Conservation (phyloP, 768 basidiomycete species). For the Ramaria rubella region DNA sequence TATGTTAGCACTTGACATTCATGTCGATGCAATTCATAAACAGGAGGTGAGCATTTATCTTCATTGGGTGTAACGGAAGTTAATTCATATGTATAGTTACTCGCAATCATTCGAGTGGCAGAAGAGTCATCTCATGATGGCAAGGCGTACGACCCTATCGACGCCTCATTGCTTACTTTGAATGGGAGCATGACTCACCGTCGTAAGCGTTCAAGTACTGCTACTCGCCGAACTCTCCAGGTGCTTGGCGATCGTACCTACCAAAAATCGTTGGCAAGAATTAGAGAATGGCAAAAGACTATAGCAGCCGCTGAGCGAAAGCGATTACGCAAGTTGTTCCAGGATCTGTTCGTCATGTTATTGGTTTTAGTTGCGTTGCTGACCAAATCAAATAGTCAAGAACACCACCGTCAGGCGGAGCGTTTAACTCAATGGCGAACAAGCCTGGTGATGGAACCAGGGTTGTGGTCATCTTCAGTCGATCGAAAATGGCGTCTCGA, state of each 20-base stretch:
- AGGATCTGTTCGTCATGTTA: conserved; percentile 56
- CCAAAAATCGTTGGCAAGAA: conserved; percentile 54
- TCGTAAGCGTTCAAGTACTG: background rate
- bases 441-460: conserved; percentile 65
- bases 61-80: background rate
- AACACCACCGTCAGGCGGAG: conserved; percentile 60
- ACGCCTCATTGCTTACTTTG: conserved; percentile 45
- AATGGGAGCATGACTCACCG: background rate
- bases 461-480: conserved; percentile 66
- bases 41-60: conserved; percentile 47
- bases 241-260: conserved; percentile 51
- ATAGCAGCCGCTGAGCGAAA: conserved; percentile 66
- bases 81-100: conserved; percentile 3
- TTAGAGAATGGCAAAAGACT: conserved; percentile 67
- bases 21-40: conserved; percentile 59
- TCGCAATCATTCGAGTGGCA: conserved; percentile 4
- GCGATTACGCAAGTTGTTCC: conserved; percentile 56
- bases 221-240: conserved; percentile 31
- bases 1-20: conserved; percentile 58
- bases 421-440: conserved; percentile 41
- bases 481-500: conserved; percentile 69
- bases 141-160: conserved; percentile 40
- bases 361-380: background rate
- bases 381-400: conserved; percentile 45
- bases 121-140: conserved; percentile 14